phyloP scores from a whole-genome alignment of 306 rosid species.

The Cotoneaster glaucophyllus region DNA sequence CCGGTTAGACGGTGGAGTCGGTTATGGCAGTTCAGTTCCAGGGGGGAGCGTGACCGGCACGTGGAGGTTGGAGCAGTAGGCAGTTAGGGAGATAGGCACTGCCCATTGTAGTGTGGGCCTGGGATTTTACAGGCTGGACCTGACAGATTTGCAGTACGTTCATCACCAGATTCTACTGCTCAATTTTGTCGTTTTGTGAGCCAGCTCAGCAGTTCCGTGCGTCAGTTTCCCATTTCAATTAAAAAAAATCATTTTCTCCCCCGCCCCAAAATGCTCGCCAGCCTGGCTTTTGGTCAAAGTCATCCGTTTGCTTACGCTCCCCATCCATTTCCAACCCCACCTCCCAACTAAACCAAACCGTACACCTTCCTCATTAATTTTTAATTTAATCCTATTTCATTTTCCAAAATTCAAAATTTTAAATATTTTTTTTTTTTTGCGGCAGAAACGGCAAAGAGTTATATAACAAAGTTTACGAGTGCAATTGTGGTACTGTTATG shows the following conservation, averaged over 20 bases:
- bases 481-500: no score
- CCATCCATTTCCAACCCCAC: slow-evolving; percentile 3
- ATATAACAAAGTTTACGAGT: no score
- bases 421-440: no score
- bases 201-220: slow-evolving; percentile 36
- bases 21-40: slow-evolving; percentile 11
- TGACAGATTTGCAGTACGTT: slow-evolving; percentile 26
- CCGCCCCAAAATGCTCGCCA: slow-evolving; percentile 25
- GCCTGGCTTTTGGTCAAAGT: slow-evolving; percentile 46
- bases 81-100: slow-evolving; percentile 22
- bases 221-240: slow-evolving; percentile 14
- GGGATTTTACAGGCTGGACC: slow-evolving; percentile 44
- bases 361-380: background rate
- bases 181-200: slow-evolving; percentile 29
- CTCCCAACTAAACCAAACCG: background rate
- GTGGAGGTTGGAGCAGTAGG: slow-evolving; percentile 22
- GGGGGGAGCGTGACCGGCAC: slow-evolving; percentile 22
- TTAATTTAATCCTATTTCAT: background rate
- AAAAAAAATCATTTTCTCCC: background rate
- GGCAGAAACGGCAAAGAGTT: no score
- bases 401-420: no score
- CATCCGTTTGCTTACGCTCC: slow-evolving; percentile 19
- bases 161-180: slow-evolving; percentile 33
- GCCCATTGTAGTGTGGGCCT: slow-evolving; percentile 15
- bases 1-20: slow-evolving; percentile 28